Evolutionary conservation across 371 early-diverging fungal genomes (phyloP).

Genomic region (Rhizopus delemar): DNA sequence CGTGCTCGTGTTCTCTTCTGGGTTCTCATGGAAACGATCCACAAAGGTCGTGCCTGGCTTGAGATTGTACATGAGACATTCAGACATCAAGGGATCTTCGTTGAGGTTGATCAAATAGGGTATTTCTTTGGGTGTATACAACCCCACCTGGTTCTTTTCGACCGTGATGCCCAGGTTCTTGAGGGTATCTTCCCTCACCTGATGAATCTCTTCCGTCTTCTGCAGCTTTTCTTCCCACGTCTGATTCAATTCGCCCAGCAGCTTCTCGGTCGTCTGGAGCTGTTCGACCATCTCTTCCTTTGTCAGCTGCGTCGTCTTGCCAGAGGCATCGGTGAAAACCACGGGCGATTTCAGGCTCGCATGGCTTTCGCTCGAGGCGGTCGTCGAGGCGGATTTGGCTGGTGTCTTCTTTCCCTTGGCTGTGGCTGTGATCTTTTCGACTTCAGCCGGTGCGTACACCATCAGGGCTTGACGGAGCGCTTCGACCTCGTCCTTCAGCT

Average conservation of each 20-base stretch:
- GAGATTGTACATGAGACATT: slow-evolving; percentile 82
- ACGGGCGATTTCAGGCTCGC: slow-evolving; percentile 26
- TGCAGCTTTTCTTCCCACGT: slow-evolving; percentile 81
- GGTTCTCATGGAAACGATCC: slow-evolving; percentile 53
- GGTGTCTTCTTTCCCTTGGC: slow-evolving; percentile 9
- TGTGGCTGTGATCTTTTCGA: slow-evolving; percentile 34
- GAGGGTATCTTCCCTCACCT: slow-evolving; percentile 67
- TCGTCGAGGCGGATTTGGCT: neutral
- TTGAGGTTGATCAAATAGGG: slow-evolving; percentile 87
- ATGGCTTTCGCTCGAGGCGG: neutral
- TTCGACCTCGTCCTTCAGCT: slow-evolving; percentile 79
- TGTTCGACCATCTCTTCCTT: slow-evolving; percentile 71
- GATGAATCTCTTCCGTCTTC: slow-evolving; percentile 70
- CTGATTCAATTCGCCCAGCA: slow-evolving; percentile 74
- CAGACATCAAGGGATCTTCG: slow-evolving; percentile 84
- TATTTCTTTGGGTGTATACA: slow-evolving; percentile 74
- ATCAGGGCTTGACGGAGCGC: slow-evolving; percentile 64
- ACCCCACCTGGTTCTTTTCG: slow-evolving; percentile 69
- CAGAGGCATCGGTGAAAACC: slow-evolving; percentile 49
- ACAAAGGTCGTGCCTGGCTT: slow-evolving; percentile 74
- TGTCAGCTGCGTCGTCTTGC: slow-evolving; percentile 47
- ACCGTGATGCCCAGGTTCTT: slow-evolving; percentile 76
- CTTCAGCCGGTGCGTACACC: slow-evolving; percentile 55
- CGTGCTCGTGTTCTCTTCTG: slow-evolving; percentile 9
- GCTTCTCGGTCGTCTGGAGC: slow-evolving; percentile 78